Evolutionary conservation across 1,284 basidiomycete genomes (phyloP), one percentile per base, ranked within the genome.

Genomic region (Pyrrhoderma lamaoense): DNA sequence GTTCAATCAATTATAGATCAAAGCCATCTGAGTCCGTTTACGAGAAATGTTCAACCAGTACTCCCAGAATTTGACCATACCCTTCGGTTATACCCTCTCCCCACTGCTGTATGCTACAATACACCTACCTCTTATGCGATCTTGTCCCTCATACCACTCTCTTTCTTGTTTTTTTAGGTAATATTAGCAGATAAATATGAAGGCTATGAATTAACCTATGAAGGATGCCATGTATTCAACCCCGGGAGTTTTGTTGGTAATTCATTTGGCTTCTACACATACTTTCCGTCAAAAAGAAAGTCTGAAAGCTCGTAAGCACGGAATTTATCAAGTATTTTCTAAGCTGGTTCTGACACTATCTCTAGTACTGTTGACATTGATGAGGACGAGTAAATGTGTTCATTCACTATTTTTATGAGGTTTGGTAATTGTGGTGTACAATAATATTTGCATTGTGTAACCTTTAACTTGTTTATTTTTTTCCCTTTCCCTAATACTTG

Each of bases 191-290:
- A 99, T 69, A 93, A 88, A 65, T 98, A 96, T 65, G 94, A 98
- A 63, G 80, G 89, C 35, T 99, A 91, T 66, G 93, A 96, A 61
- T 75, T 98, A 58, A 99, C 94, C 1, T 99, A 99, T 64, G 94
- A 95, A 57, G 93, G 92, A 4, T 99, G 96, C 63, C 95, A 98
- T 67, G 96, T 99, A 25, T 93, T 99, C 74, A 99, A 99, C 65
- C 96, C 96, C 0, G 95, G 96, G 11, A 82, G 84, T 48, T 93
- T 94, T 62, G 72, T 92, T 14, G 81, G 86, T 7, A 85, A 79
- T 42, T 76, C 84, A 2, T 86, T 89, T 59, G 76, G 80, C 14
- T 94, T 93, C 70, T 89, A 87, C n/a, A 87, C 89, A 14, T 95
- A 93, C 62, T 88, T 85, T 51, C 92, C 92, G 4, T 77, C 85